Evolutionary conservation across 2,329 filamentous ascomycete genomes (phyloP).

Genomic region (Venturia oleaginea): DNA sequence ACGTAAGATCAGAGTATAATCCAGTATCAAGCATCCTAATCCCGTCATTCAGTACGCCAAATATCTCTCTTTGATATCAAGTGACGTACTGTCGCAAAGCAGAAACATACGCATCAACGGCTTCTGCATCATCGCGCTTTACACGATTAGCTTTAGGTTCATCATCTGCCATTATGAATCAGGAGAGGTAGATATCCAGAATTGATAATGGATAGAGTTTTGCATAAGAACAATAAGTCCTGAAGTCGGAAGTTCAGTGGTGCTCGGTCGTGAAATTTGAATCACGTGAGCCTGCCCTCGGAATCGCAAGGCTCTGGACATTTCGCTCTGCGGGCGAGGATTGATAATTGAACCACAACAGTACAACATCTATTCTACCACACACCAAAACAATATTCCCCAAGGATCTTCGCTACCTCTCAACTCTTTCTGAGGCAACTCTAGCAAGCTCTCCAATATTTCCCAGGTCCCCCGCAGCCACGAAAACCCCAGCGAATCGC

Average conservation of each 20-base stretch:
- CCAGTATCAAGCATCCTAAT: neutral
- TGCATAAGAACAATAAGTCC: neutral
- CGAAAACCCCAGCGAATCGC: neutral
- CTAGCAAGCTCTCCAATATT: neutral
- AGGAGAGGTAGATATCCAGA: neutral
- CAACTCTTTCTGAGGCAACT: neutral
- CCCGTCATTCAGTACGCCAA: neutral
- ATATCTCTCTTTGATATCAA: neutral
- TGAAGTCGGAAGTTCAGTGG: neutral
- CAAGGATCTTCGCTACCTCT: neutral
- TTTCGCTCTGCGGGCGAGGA: neutral
- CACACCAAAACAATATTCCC: neutral
- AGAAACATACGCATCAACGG: neutral
- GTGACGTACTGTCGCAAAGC: neutral
- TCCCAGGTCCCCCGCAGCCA: neutral
- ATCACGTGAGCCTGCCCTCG: no score
- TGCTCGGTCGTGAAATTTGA: neutral
- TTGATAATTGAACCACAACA: neutral
- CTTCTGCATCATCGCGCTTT: neutral
- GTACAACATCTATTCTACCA: neutral
- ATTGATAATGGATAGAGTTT: neutral
- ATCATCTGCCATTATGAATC: neutral
- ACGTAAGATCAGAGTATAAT: neutral
- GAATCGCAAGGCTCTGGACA: neutral
- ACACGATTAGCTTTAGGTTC: neutral